phyloP scores from a whole-genome alignment of 23 red algal genomes.

The Pyropia haitanensis region DNA sequence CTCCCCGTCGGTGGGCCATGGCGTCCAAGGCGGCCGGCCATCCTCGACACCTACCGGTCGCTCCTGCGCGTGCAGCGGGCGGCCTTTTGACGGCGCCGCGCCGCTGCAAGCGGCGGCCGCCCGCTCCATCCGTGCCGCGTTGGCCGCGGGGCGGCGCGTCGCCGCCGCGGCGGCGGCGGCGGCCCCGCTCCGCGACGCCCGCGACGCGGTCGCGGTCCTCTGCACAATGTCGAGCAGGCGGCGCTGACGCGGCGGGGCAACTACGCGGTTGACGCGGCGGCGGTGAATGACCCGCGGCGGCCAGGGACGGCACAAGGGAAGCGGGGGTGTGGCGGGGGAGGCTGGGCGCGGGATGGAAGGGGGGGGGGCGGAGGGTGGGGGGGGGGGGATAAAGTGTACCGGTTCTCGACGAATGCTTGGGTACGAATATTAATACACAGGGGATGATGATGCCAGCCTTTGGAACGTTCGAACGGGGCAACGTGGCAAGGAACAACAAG shows the following conservation, averaged over 20 bases:
- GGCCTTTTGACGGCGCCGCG: conserved; percentile 25
- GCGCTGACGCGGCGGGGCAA: conserved; percentile 43
- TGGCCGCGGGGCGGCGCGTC: conserved; percentile 7
- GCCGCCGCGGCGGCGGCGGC: conserved; percentile 8
- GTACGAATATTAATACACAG: too few relatives aligned
- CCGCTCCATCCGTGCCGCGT: conserved; percentile 24
- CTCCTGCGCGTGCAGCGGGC: conserved; percentile 30
- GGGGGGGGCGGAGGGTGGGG: background rate
- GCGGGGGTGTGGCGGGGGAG: background rate
- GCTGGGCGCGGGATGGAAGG: background rate
- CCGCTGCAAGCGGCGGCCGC: conserved; percentile 25
- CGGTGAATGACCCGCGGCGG: conserved; percentile 20
- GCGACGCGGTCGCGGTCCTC: conserved; percentile 35
- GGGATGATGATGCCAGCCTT: too few relatives aligned
- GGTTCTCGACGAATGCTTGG: too few relatives aligned
- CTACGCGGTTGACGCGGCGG: conserved; percentile 27
- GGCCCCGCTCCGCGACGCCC: conserved; percentile 12
- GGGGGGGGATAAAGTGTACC: too few relatives aligned
- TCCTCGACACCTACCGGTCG: too few relatives aligned
- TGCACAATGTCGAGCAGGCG: conserved; percentile 38
- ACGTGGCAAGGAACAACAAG: too few relatives aligned
- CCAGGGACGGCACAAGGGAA: background rate
- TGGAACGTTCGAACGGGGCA: too few relatives aligned
- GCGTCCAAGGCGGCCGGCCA: too few relatives aligned
- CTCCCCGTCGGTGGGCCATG: too few relatives aligned